Conservation (phyloP, 2,329 filamentous ascomycete species). For the Atkinsonella hypoxylon region DNA sequence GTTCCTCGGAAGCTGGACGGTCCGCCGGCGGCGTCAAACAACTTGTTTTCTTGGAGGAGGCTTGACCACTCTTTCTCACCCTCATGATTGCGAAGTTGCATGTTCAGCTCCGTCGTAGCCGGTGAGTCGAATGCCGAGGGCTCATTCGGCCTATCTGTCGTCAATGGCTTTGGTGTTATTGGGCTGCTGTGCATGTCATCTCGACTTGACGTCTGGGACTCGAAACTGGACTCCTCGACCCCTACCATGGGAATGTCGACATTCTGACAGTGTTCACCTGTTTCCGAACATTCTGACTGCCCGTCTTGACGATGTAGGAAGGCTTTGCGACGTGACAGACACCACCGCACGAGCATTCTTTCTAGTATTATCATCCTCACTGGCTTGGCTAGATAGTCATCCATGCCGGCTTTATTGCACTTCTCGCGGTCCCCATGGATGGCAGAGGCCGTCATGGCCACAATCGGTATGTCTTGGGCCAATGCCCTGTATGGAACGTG, state of each 20-base stretch:
- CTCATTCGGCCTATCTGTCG: slow-evolving; percentile 25
- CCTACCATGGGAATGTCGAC: slow-evolving; percentile 28
- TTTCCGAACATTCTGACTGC: slow-evolving; percentile 34
- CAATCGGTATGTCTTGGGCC: slow-evolving; percentile 54
- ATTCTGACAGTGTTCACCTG: slow-evolving; percentile 29
- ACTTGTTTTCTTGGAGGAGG: slow-evolving; percentile 33
- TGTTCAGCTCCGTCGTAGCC: slow-evolving; percentile 18
- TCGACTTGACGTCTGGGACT: slow-evolving; percentile 6
- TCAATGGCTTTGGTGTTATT: slow-evolving; percentile 29
- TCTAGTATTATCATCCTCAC: slow-evolving; percentile 58
- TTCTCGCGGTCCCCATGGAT: slow-evolving; percentile 69
- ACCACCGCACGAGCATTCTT: slow-evolving; percentile 61
- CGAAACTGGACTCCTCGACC: slow-evolving; percentile 16
- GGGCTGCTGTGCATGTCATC: slow-evolving; percentile 20
- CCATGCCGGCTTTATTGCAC: slow-evolving; percentile 63
- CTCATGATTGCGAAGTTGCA: slow-evolving; percentile 22
- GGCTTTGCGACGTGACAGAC: slow-evolving; percentile 21
- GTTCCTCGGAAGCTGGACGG: slow-evolving; percentile 20
- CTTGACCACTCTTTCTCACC: slow-evolving; percentile 29
- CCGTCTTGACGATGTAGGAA: slow-evolving; percentile 15
- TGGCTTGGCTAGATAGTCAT: slow-evolving; percentile 63
- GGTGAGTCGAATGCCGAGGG: slow-evolving; percentile 30
- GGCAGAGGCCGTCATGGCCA: slow-evolving; percentile 72
- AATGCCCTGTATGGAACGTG: slow-evolving; percentile 51
- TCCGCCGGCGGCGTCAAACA: slow-evolving; percentile 33